These are phyloP conservation scores for Cubamyces sp. DNA, from an alignment of 768 basidiomycete species.

Conservation along the genomic window DNA sequence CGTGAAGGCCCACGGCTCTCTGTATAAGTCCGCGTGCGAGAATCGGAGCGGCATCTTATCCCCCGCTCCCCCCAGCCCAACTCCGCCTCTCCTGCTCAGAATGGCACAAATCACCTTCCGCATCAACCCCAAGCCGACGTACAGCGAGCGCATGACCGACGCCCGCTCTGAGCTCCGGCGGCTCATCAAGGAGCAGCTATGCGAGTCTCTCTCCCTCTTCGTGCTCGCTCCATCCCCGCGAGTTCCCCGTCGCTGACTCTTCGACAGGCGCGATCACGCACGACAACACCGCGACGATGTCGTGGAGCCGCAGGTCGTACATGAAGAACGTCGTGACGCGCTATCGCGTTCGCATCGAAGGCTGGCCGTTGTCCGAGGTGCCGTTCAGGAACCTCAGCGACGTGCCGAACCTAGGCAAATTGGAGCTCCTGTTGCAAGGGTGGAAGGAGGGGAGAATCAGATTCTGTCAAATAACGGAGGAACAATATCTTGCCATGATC, in stretches of 20 bases:
- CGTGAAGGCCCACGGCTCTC: slow-evolving; percentile 11
- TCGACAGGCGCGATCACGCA: slow-evolving; percentile 32
- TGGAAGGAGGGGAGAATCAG: slow-evolving; percentile 33
- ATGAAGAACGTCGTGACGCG: slow-evolving; percentile 35
- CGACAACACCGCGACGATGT: slow-evolving; percentile 33
- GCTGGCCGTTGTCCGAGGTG: slow-evolving; percentile 34
- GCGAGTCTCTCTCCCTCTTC: slow-evolving; percentile 22
- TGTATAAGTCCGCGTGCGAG: slow-evolving; percentile 20
- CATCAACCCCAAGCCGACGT: slow-evolving; percentile 31
- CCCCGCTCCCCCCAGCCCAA: slow-evolving; percentile 17
- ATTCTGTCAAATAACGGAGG: slow-evolving; percentile 30
- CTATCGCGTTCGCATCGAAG: slow-evolving; percentile 34
- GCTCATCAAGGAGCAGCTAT: slow-evolving; percentile 35
- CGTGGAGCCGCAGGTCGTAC: slow-evolving; percentile 30
- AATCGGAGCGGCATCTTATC: slow-evolving; percentile 18
- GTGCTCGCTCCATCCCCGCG: background rate
- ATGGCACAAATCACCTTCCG: slow-evolving; percentile 31
- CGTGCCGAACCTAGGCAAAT: slow-evolving; percentile 34
- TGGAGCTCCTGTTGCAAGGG: slow-evolving; percentile 33
- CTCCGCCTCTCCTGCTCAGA: slow-evolving; percentile 18
- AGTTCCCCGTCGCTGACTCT: background rate
- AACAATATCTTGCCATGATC: slow-evolving; percentile 23
- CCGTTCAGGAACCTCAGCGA: slow-evolving; percentile 37
- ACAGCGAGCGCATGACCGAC: slow-evolving; percentile 37
- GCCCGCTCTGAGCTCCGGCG: slow-evolving; percentile 33